A percentile compares a stretch with the other conserved stretches of the same genome.
Conservation (phyloP, 177 flowering plant genomes). For the Telopea speciosissima region DNA sequence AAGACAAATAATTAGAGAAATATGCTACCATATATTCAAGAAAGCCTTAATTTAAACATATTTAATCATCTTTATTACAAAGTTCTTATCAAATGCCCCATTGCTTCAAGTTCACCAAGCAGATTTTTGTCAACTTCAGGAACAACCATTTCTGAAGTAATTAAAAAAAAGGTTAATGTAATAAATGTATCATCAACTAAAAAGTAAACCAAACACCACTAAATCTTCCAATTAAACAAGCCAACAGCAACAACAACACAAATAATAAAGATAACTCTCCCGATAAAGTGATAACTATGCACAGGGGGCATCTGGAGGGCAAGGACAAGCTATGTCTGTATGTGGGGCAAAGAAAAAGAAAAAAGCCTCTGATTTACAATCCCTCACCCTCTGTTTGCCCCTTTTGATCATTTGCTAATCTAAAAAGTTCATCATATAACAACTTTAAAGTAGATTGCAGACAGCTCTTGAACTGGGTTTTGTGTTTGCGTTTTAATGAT, state of each 20-base stretch:
- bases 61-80: background rate
- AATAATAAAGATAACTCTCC: background rate
- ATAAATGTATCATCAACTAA: background rate
- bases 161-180: background rate
- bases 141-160: slow-evolving; percentile 42
- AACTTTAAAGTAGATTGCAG: no score
- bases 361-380: no score
- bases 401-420: no score
- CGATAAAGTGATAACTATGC: background rate
- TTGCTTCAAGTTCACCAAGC: slow-evolving; percentile 56
- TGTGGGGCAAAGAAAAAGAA: no score
- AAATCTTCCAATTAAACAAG: background rate
- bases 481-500: no score
- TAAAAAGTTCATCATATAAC: no score
- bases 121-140: slow-evolving; percentile 49
- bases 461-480: no score
- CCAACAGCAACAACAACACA: background rate
- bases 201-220: background rate
- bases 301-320: background rate
- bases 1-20: background rate
- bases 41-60: background rate
- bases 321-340: background rate
- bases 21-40: background rate
- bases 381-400: no score
- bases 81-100: slow-evolving; percentile 35